Evolutionary conservation across 2,329 filamentous ascomycete genomes (phyloP).

Genomic region (Apiospora sp.): DNA sequence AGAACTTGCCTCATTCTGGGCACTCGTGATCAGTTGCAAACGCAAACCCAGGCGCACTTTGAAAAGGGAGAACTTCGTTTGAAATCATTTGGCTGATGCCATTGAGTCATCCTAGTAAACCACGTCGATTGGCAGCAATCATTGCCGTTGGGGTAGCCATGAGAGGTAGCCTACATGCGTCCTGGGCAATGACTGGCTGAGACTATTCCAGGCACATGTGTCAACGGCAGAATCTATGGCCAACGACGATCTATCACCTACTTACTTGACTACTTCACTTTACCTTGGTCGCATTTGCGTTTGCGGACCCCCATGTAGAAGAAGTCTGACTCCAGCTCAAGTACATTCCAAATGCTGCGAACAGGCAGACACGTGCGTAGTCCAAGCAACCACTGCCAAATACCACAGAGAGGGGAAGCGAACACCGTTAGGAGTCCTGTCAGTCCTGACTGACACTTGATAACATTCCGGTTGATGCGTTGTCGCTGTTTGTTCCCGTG

Average conservation of each 20-base stretch:
- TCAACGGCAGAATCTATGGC: background rate
- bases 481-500: slow-evolving; percentile 29
- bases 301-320: background rate
- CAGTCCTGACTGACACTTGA: slow-evolving; percentile 19
- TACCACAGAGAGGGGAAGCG: background rate
- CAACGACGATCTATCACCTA: background rate
- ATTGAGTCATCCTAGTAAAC: background rate
- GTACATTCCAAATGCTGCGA: background rate
- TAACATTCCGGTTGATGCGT: slow-evolving; percentile 23
- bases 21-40: background rate
- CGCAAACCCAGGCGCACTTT: background rate
- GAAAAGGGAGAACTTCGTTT: background rate
- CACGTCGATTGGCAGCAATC: background rate
- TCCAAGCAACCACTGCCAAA: background rate
- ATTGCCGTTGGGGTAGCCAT: background rate
- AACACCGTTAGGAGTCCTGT: background rate
- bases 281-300: background rate
- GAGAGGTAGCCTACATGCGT: background rate
- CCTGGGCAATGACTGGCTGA: background rate
- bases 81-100: background rate
- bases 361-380: slow-evolving; percentile 14
- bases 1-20: background rate
- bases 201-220: slow-evolving; percentile 10
- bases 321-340: background rate
- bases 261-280: background rate